Conservation (phyloP, 495 filamentous ascomycete genomes). For the Podospora pseudoanserina region DNA sequence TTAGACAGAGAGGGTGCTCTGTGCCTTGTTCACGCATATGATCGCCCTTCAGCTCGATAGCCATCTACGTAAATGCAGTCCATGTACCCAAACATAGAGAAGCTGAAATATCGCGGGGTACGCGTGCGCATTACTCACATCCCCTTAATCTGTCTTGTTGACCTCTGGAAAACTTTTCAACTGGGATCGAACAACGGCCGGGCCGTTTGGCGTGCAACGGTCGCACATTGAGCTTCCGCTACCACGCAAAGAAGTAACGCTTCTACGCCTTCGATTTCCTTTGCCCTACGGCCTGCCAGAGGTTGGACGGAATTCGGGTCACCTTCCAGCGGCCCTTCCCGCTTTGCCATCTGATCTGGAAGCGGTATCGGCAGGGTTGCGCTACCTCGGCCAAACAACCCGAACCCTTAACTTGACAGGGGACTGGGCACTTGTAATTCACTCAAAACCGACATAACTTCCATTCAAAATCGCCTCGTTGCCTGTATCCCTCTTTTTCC, state of each 20-base stretch:
- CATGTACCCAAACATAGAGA: neutral
- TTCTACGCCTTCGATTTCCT: neutral
- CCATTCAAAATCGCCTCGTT: neutral
- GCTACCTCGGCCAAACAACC: neutral
- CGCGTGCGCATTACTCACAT: neutral
- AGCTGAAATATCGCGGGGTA: neutral
- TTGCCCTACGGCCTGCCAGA: neutral
- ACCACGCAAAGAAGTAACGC: neutral
- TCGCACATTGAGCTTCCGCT: neutral
- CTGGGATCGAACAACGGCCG: neutral
- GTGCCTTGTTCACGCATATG: neutral
- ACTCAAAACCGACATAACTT: neutral
- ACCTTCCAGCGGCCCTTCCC: neutral
- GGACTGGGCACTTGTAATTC: neutral
- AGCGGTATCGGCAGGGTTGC: slow-evolving; percentile 18
- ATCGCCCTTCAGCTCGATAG: neutral
- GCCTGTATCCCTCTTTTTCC: neutral
- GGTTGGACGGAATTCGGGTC: neutral
- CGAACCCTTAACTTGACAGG: neutral
- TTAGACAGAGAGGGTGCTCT: neutral
- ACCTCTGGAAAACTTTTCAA: neutral
- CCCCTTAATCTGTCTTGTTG: neutral
- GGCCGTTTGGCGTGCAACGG: neutral
- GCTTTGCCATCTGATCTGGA: neutral
- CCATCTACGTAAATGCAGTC: neutral